A percentile compares a stretch with the other conserved stretches of the same genome.
phyloP scores from a whole-genome alignment of 768 basidiomycete genomes.

The Mycena rebaudengoi region DNA sequence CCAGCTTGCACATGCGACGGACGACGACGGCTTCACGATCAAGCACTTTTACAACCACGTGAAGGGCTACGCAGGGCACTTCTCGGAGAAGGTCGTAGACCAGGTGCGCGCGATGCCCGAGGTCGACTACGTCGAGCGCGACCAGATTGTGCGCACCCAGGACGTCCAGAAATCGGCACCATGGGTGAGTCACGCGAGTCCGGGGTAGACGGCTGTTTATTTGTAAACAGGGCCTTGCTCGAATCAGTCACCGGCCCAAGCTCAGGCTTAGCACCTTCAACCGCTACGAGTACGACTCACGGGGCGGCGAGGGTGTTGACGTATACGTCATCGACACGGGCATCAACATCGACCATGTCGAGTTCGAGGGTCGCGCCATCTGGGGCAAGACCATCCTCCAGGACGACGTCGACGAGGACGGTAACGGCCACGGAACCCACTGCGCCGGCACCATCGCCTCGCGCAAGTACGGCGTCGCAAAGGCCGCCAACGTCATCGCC shows the following conservation, averaged over 20 bases:
- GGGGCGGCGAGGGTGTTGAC: slow-evolving; percentile 93
- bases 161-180: slow-evolving; percentile 79
- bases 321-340: slow-evolving; percentile 91
- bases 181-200: no score
- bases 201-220: no score
- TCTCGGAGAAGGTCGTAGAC: slow-evolving; percentile 74
- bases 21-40: slow-evolving; percentile 62
- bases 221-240: slow-evolving; percentile 86
- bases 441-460: slow-evolving; percentile 98
- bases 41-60: slow-evolving; percentile 81
- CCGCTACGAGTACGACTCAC: slow-evolving; percentile 74
- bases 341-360: slow-evolving; percentile 84
- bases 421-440: slow-evolving; percentile 95
- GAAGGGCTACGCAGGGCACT: slow-evolving; percentile 84
- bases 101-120: slow-evolving; percentile 85
- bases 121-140: slow-evolving; percentile 91
- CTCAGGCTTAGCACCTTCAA: slow-evolving; percentile 86
- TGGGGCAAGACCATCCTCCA: slow-evolving; percentile 95
- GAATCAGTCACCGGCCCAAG: slow-evolving; percentile 85
- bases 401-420: slow-evolving; percentile 88
- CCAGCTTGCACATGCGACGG: slow-evolving; percentile 62
- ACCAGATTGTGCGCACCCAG: slow-evolving; percentile 88
- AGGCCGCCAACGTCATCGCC: slow-evolving; percentile 87
- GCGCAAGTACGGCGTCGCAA: slow-evolving; percentile 93
- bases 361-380: slow-evolving; percentile 87